Conservation (phyloP, 331 rosid genomes). For the Malus hybrid region DNA sequence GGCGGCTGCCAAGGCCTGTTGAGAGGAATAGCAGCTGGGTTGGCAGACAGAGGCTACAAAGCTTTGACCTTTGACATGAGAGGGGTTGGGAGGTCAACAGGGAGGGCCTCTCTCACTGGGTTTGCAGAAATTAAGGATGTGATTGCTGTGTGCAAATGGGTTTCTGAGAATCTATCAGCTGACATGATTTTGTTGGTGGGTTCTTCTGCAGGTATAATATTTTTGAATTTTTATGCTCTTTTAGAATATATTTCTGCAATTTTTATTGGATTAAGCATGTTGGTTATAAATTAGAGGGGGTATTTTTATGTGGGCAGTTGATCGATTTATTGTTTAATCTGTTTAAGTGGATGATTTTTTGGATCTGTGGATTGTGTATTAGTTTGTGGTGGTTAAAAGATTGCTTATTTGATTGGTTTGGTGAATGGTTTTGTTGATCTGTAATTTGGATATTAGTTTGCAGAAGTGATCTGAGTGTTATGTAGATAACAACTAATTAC, state of each 20-base stretch:
- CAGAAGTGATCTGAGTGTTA: neutral
- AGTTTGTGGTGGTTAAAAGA: neutral
- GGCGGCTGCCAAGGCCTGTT: slow-evolving; percentile 88
- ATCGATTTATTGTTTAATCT: too few relatives aligned
- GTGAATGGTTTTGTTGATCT: slow-evolving; percentile 5
- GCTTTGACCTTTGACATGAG: slow-evolving; percentile 84
- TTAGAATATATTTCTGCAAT: neutral
- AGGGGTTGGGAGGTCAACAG: slow-evolving; percentile 77
- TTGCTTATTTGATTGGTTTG: slow-evolving; percentile 10
- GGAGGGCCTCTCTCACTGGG: slow-evolving; percentile 32
- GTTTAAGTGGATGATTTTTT: neutral
- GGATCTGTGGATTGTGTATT: slow-evolving; percentile 3
- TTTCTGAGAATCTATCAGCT: too few relatives aligned
- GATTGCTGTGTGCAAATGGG: too few relatives aligned
- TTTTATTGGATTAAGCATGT: slow-evolving; percentile 8
- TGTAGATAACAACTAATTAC: neutral
- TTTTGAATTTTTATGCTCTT: neutral
- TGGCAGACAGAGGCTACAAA: slow-evolving; percentile 53
- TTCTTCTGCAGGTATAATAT: too few relatives aligned
- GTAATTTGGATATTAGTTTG: neutral
- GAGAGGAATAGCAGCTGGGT: slow-evolving; percentile 61
- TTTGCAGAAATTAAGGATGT: too few relatives aligned
- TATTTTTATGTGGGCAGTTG: neutral
- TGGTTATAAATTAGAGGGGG: neutral
- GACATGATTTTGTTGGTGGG: too few relatives aligned